These are phyloP conservation scores for Lipomyces starkeyi DNA, from an alignment of 805 yeast species.

Conservation along the genomic window DNA sequence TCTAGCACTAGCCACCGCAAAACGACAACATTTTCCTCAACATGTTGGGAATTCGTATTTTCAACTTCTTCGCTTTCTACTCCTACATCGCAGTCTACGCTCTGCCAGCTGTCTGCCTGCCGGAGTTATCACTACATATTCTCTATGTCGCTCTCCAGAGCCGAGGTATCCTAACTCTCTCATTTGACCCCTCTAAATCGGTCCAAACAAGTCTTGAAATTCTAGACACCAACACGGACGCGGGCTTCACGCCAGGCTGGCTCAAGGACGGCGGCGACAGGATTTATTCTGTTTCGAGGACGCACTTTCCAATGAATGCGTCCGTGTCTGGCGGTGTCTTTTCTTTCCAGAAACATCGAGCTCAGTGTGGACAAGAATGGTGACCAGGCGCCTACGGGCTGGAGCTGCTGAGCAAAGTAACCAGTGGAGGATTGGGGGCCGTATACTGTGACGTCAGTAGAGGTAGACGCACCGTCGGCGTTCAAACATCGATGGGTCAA, in stretches of 20 bases:
- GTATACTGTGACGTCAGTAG: neutral
- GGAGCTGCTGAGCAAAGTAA: neutral
- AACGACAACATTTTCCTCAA: too few species aligned
- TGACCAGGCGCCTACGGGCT: neutral
- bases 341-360: neutral
- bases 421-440: neutral
- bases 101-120: neutral
- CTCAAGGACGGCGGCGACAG: neutral
- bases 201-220: neutral
- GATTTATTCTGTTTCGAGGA: neutral
- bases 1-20: too few species aligned
- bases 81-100: neutral
- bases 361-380: neutral
- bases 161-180: neutral
- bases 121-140: neutral
- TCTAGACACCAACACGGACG: neutral
- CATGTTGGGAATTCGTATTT: too few species aligned
- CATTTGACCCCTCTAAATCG: neutral
- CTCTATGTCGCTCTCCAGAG: neutral
- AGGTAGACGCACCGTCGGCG: neutral
- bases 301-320: neutral
- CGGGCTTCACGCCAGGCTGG: slow-evolving; percentile 3
- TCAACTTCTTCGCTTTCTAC: neutral
- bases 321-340: neutral
- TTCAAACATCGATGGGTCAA: neutral